These are phyloP conservation scores for Neurospora sp. DNA, from an alignment of 495 filamentous ascomycete species.

Conservation along the genomic window DNA sequence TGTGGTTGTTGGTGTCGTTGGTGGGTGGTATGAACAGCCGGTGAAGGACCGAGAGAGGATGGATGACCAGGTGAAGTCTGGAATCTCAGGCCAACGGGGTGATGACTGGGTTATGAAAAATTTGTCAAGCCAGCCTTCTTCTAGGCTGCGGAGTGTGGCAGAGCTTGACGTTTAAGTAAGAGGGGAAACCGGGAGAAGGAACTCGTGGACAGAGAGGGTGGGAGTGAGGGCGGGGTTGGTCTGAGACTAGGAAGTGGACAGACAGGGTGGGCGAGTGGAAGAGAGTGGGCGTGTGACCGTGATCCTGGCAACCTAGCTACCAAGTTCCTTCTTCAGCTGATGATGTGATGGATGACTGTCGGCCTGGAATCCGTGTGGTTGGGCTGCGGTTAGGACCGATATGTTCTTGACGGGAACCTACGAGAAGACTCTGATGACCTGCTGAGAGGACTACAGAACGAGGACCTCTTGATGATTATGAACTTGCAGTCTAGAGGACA, in stretches of 20 bases:
- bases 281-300: not conserved
- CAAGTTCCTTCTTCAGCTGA: not conserved
- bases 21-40: slow-evolving; percentile 1
- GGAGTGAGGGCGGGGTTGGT: slow-evolving; percentile 3
- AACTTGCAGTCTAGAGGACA: not conserved
- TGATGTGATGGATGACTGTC: not conserved
- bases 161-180: not conserved
- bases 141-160: not conserved
- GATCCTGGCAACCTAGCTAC: not conserved
- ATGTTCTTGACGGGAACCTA: not conserved
- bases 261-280: slow-evolving; percentile 1
- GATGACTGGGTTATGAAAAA: not conserved
- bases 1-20: not conserved
- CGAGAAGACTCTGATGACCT: not conserved
- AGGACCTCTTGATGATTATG: not conserved
- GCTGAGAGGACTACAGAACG: not conserved
- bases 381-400: not conserved
- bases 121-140: not conserved
- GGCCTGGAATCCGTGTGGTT: not conserved
- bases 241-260: slow-evolving; percentile 2
- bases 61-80: not conserved
- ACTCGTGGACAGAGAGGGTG: not conserved
- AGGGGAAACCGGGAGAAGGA: not conserved
- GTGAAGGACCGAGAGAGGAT: not conserved
- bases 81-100: not conserved